Evolutionary conservation across 1,284 basidiomycete genomes (phyloP).

Genomic region (Cronartium quercuum): DNA sequence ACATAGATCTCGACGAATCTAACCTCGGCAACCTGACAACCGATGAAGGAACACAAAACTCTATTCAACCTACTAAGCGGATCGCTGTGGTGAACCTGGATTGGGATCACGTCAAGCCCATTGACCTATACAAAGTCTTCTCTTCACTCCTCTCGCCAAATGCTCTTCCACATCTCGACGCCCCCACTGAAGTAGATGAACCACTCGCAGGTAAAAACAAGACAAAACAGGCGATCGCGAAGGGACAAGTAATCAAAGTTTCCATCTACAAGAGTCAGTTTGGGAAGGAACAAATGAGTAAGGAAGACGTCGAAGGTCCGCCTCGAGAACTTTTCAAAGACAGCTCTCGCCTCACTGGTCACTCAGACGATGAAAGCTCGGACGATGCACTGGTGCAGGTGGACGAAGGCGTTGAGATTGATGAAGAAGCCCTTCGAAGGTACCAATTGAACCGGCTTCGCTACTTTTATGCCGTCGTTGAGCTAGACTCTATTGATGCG

Average conservation of each 20-base stretch:
- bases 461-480: conserved; percentile 94
- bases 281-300: conserved; percentile 77
- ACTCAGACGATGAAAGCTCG: conserved; percentile 53
- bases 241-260: conserved; percentile 66
- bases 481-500: conserved; percentile 72
- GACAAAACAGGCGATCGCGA: conserved; percentile 42
- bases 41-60: conserved; percentile 47
- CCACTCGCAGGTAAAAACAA: neutral
- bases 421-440: conserved; percentile 79
- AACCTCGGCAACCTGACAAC: conserved; percentile 44
- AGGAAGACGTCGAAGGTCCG: conserved; percentile 84
- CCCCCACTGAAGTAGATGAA: neutral
- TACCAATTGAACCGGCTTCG: conserved; percentile 91
- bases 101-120: conserved; percentile 92
- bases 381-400: conserved; percentile 46
- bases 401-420: conserved; percentile 51
- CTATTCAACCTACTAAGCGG: conserved; percentile 58
- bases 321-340: conserved; percentile 72
- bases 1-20: conserved; percentile 70
- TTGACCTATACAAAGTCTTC: conserved; percentile 87
- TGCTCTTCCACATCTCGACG: conserved; percentile 42
- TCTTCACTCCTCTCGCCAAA: conserved; percentile 66
- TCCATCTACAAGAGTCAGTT: conserved; percentile 89
- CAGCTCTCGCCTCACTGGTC: conserved; percentile 45
- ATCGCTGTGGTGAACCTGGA: conserved; percentile 93